Evolutionary conservation across 1,284 basidiomycete species (phyloP).

Genomic region (Bondarzewia mesenterica): DNA sequence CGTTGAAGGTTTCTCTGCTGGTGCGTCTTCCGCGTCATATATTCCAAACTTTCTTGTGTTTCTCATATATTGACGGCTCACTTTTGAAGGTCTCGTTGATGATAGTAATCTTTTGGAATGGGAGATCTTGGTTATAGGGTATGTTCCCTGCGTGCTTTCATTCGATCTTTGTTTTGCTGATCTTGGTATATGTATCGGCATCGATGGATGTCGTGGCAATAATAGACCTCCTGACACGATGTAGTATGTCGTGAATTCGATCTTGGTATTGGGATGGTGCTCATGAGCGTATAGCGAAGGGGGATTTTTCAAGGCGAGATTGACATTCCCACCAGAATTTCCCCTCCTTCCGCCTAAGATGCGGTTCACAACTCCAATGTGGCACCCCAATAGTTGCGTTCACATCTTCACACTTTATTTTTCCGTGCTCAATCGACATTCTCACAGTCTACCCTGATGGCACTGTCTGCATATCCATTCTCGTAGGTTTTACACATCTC

Average conservation of each 20-base stretch:
- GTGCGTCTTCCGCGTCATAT: constrained; percentile 29
- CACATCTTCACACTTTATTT: constrained; percentile 1
- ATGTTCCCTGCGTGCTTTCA: constrained; percentile 18
- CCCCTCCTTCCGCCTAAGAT: constrained; percentile 93
- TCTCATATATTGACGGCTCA: constrained; percentile 6
- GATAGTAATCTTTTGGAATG: constrained; percentile 91
- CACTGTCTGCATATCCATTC: constrained; percentile 91
- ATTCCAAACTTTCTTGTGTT: constrained; percentile 1
- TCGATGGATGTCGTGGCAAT: background rate
- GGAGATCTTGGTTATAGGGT: constrained; percentile 93
- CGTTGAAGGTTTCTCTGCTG: constrained; percentile 92
- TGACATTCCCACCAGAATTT: constrained; percentile 87
- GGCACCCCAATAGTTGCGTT: constrained; percentile 91
- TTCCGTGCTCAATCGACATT: constrained; percentile 5
- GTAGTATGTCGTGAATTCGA: constrained; percentile 47
- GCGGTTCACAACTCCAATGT: constrained; percentile 94
- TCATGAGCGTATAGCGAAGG: constrained; percentile 63
- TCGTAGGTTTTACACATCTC: constrained; percentile 45
- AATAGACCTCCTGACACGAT: constrained; percentile 80
- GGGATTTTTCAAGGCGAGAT: constrained; percentile 83
- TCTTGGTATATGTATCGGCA: constrained; percentile 10
- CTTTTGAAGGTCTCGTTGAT: constrained; percentile 76
- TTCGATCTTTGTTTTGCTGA: constrained; percentile 5
- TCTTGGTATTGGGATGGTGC: background rate
- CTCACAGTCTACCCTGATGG: constrained; percentile 81